Conservation (phyloP, 768 basidiomycete species). For the Lentinula sp. region DNA sequence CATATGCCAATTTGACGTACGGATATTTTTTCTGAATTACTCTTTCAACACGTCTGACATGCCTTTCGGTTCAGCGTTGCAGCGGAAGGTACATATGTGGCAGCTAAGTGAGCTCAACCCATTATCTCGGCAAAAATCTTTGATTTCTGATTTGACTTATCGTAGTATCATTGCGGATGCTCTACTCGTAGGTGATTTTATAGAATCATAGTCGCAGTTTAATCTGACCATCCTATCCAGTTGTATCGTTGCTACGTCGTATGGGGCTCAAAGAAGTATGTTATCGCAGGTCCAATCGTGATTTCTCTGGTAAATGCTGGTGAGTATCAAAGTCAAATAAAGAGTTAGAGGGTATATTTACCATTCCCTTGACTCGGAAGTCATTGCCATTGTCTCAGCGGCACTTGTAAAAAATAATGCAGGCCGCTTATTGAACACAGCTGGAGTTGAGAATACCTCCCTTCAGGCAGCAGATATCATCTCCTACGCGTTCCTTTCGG, state of each 20-base stretch:
- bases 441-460: background rate
- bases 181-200: background rate
- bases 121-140: background rate
- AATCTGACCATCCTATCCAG: background rate
- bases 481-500: background rate
- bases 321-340: background rate
- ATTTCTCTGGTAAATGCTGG: background rate
- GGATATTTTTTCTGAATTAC: background rate
- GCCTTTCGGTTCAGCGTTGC: background rate
- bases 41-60: background rate
- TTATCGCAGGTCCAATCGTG: background rate
- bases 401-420: background rate
- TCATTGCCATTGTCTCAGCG: background rate
- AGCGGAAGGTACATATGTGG: background rate
- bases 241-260: slow-evolving; percentile 1
- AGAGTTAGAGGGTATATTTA: background rate
- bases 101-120: background rate
- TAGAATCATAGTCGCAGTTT: background rate
- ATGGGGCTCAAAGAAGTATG: background rate
- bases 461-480: background rate
- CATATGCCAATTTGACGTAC: background rate
- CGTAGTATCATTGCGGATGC: background rate
- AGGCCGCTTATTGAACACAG: background rate
- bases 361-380: background rate
- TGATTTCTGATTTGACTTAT: background rate